A percentile compares a stretch with the other conserved stretches of the same genome.
Conservation (phyloP, 305 asterid genomes). For the Striga hermonthica region DNA sequence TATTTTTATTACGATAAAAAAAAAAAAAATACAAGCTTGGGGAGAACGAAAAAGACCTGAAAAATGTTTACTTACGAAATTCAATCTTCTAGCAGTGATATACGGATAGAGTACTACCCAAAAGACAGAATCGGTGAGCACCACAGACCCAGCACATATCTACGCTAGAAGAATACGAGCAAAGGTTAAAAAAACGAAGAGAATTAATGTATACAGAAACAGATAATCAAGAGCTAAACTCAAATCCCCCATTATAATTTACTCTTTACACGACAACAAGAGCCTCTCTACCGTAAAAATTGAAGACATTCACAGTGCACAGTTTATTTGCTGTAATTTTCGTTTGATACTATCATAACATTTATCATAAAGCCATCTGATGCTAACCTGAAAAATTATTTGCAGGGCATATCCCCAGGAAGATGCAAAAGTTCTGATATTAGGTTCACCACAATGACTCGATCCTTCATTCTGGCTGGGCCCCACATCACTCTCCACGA, state of each 20-base stretch:
- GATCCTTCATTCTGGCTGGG: constrained; percentile 32
- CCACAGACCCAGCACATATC: constrained; percentile 85
- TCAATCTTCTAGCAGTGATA: constrained; percentile 36
- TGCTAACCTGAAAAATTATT: constrained; percentile 68
- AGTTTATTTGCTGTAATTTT: neutral
- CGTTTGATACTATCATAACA: constrained; percentile 5
- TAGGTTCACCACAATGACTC: constrained; percentile 37
- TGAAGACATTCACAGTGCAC: neutral
- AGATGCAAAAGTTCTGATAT: constrained; percentile 50
- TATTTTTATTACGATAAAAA: neutral
- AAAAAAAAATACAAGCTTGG: constrained; percentile 5
- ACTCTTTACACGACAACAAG: neutral
- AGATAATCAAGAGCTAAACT: neutral
- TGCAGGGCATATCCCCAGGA: constrained; percentile 61
- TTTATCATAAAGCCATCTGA: constrained; percentile 21
- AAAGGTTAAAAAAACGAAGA: neutral
- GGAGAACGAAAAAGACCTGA: constrained; percentile 2
- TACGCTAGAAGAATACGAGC: constrained; percentile 39
- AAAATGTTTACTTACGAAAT: constrained; percentile 51
- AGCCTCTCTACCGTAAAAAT: constrained; percentile 1
- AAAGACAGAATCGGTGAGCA: constrained; percentile 74
- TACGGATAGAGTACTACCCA: constrained; percentile 78
- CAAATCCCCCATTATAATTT: constrained; percentile 6
- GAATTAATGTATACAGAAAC: constrained; percentile 28
- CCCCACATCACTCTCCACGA: constrained; percentile 36